Evolutionary conservation across 208 protist species (phyloP).

Genomic region (Leishmania major): DNA sequence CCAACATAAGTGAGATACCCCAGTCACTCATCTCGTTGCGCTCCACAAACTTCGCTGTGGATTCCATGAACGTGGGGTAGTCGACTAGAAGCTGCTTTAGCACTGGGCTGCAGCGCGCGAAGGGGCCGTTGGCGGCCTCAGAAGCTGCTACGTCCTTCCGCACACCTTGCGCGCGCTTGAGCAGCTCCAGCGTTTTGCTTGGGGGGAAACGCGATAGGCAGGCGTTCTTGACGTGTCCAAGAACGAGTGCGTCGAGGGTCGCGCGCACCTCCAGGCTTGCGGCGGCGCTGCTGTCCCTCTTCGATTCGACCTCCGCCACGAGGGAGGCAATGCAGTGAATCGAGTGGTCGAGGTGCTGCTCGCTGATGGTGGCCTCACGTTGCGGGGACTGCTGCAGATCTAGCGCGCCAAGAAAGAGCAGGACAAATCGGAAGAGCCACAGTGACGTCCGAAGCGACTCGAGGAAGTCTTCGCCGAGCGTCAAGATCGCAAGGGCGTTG

Average conservation of each 20-base stretch:
- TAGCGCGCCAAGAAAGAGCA: constrained; percentile 32
- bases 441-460: constrained; percentile 14
- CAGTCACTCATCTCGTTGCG: constrained; percentile 22
- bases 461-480: constrained; percentile 14
- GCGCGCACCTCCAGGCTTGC: constrained; percentile 12
- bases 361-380: constrained; percentile 4
- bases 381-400: constrained; percentile 19
- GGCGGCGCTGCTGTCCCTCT: constrained; percentile 10
- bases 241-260: constrained; percentile 25
- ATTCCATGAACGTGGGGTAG: constrained; percentile 28
- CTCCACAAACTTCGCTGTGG: constrained; percentile 13
- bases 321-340: constrained; percentile 32
- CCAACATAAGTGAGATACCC: constrained; percentile 24
- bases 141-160: neutral
- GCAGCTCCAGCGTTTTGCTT: constrained; percentile 8
- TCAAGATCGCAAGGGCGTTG: constrained; percentile 1
- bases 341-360: constrained; percentile 18
- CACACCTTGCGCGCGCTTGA: neutral
- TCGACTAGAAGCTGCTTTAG: constrained; percentile 20
- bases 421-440: constrained; percentile 29
- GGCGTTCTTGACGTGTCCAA: constrained; percentile 24
- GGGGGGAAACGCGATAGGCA: constrained; percentile 27
- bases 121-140: neutral
- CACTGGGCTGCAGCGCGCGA: constrained; percentile 9
- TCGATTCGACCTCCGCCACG: constrained; percentile 20